Base-by-base conservation (phyloP, 2,329 filamentous ascomycete genomes). In the Anisogramma anomala region DNA sequence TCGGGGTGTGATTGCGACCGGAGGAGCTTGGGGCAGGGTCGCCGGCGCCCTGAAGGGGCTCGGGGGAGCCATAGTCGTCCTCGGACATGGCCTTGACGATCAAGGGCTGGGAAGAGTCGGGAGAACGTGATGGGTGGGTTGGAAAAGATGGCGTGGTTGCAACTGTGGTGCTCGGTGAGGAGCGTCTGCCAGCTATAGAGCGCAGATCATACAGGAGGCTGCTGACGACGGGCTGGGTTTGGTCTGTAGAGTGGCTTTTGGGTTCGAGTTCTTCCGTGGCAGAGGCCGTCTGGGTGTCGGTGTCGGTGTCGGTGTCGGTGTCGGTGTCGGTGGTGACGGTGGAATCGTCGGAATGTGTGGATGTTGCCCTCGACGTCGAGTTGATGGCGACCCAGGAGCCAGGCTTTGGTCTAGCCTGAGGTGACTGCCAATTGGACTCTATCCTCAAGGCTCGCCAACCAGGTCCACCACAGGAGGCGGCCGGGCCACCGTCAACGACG, bases 161-260 rank as follows among this genome's bases (percentile, higher is more conserved):
- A n/a, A 31, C 15, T 11, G 31, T 5, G 6, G 11, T 10, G 19
- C 14, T 19, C 17, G 33, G 19, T 4, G 26, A 3, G 27, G n/a
- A n/a, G 11, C 26, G 18, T 33, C 14, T 17, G 25, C 13, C 17
- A 7, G 32, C 22, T 22, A 35, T 43, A 32, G 43, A 42, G 25
- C 40, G 60, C 1, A 50, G 60, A 48, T 63, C 65, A 13, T 58
- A 63, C 31, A 60, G 67, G 45, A 69, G 61, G 25, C 59, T 63
- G 26, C 50, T 54, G 33, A 69, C 53, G 0, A 69, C 53, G 15
- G 53, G 55, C 3, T 51, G 51, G 41, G 58, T 56, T 34, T 41
- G 13, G 10, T 31, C 25, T n/a, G 8, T 23, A 27, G 11, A 15
- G 25, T 32, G 17, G 30, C n/a, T 10, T 13, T 15, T n/a, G 32